Conservation (phyloP, 768 basidiomycete genomes). For the Mycena maculata region DNA sequence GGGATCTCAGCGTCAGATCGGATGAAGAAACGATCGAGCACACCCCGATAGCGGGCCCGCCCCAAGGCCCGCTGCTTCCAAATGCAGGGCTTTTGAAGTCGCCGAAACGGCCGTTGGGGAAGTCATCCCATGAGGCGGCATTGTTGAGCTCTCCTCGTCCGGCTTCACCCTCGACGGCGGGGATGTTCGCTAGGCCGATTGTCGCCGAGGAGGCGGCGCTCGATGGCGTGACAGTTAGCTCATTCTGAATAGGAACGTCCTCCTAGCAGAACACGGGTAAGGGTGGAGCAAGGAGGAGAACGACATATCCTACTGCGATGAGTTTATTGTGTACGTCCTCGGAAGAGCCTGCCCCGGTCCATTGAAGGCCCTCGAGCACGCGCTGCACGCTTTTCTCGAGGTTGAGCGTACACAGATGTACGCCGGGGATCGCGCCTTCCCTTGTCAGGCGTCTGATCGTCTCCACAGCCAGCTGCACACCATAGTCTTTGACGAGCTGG, state of each 20-base stretch:
- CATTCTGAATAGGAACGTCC: slow-evolving; percentile 54
- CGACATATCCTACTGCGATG: slow-evolving; percentile 63
- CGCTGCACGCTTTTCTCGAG: slow-evolving; percentile 94
- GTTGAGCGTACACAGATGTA: slow-evolving; percentile 97
- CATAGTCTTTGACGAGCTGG: slow-evolving; percentile 93
- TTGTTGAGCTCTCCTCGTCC: slow-evolving; percentile 82
- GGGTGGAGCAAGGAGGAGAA: slow-evolving; percentile 5
- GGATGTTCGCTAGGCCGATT: slow-evolving; percentile 61
- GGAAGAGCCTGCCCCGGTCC: slow-evolving; percentile 60
- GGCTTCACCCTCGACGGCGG: slow-evolving; percentile 64
- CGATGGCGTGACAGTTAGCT: slow-evolving; percentile 70
- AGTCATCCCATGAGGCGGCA: slow-evolving; percentile 91
- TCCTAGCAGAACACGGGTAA: slow-evolving; percentile 39
- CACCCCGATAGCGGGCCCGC: slow-evolving; percentile 72
- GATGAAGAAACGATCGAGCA: slow-evolving; percentile 21
- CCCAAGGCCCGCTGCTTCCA: slow-evolving; percentile 84
- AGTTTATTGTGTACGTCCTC: slow-evolving; percentile 68
- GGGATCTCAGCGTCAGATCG: background rate
- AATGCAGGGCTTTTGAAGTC: slow-evolving; percentile 98
- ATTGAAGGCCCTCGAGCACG: slow-evolving; percentile 82
- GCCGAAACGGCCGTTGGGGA: slow-evolving; percentile 98
- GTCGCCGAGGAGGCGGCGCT: slow-evolving; percentile 74
- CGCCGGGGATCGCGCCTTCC: slow-evolving; percentile 71
- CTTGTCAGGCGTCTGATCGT: slow-evolving; percentile 75
- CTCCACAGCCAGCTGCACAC: slow-evolving; percentile 84